A percentile compares a stretch with the other conserved stretches of the same genome.
Conservation (phyloP, 108 stramenopile species). For the Cyclotella baltica region DNA sequence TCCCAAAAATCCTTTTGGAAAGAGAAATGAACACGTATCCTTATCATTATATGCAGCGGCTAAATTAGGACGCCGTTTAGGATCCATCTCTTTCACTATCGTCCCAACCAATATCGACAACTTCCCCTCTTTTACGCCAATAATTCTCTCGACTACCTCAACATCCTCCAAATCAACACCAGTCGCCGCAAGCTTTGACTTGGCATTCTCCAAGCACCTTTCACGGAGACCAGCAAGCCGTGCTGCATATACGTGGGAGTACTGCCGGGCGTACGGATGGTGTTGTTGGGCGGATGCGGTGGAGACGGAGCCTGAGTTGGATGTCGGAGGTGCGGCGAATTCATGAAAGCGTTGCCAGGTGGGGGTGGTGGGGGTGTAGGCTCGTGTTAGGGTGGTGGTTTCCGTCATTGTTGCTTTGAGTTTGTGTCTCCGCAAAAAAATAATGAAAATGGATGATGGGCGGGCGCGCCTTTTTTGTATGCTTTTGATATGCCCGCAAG, state of each 20-base stretch:
- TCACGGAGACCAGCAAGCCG: slow-evolving; percentile 63
- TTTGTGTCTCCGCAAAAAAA: background rate
- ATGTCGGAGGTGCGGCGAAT: slow-evolving; percentile 34
- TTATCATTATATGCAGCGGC: slow-evolving; percentile 22
- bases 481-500: no score
- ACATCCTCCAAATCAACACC: slow-evolving; percentile 12
- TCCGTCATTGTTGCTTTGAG: slow-evolving; percentile 9
- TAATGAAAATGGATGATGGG: no score
- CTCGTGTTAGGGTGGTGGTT: slow-evolving; percentile 27
- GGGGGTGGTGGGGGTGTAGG: slow-evolving; percentile 44
- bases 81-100: slow-evolving; percentile 62
- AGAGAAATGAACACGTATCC: slow-evolving; percentile 39
- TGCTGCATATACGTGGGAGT: slow-evolving; percentile 83
- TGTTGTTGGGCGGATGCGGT: slow-evolving; percentile 14
- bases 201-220: slow-evolving; percentile 60
- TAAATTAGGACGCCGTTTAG: slow-evolving; percentile 36
- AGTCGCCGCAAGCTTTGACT: slow-evolving; percentile 12
- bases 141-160: slow-evolving; percentile 62
- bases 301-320: slow-evolving; percentile 32
- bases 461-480: no score
- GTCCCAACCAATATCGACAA: slow-evolving; percentile 78
- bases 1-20: slow-evolving; percentile 12
- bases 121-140: slow-evolving; percentile 76
- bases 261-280: slow-evolving; percentile 84
- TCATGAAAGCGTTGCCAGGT: slow-evolving; percentile 57